Percentiles rank a stretch among this genome's conserved stretches.
phyloP scores from a whole-genome alignment of 2,329 filamentous ascomycete genomes.

The Alternaria angustiovoidea region DNA sequence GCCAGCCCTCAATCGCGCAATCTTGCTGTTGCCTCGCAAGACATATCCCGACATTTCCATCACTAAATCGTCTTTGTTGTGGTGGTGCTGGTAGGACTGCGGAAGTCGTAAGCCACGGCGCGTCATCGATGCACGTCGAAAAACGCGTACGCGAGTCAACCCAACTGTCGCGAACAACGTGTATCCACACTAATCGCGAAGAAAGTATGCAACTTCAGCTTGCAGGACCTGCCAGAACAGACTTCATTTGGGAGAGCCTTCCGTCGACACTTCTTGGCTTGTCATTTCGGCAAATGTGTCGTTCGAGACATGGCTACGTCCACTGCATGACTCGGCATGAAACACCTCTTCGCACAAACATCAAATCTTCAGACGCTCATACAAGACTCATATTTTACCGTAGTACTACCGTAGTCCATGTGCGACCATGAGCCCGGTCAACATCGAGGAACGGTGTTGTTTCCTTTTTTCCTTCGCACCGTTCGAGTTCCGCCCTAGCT shows the following conservation, averaged over 20 bases:
- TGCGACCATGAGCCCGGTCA: not conserved
- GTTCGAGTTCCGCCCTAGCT: slow-evolving; percentile 24
- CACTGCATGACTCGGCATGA: not conserved
- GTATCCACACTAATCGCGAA: not conserved
- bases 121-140: no score
- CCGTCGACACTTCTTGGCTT: not conserved
- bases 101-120: no score
- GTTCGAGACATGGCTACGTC: not conserved
- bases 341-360: not conserved
- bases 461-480: slow-evolving; percentile 11
- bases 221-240: not conserved
- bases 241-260: not conserved
- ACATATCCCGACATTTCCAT: not conserved
- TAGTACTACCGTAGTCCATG: slow-evolving; percentile 8
- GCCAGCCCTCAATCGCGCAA: not conserved
- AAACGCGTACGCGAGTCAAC: no score
- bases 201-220: not conserved
- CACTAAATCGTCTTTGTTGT: not conserved
- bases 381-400: slow-evolving; percentile 4
- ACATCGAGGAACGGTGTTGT: slow-evolving; percentile 3
- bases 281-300: not conserved
- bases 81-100: not conserved
- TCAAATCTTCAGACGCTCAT: not conserved
- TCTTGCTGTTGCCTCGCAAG: not conserved
- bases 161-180: not conserved